Conservation (phyloP, 768 basidiomycete species). For the Leucocoprinus birnbaumii region DNA sequence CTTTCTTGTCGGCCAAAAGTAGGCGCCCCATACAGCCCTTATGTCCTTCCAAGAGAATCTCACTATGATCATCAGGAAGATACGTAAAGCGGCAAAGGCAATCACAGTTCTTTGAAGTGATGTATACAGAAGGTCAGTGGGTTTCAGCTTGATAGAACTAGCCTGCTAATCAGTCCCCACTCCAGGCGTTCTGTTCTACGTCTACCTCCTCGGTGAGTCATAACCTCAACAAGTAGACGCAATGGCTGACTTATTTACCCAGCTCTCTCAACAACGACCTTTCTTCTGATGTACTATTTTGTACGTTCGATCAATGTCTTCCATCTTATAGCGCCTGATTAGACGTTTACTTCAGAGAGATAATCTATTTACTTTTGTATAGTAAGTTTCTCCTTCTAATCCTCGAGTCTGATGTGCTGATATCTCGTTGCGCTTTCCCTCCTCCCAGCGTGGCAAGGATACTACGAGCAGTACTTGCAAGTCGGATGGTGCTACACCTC, state of each 20-base stretch:
- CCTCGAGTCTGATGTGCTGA: too few relatives aligned
- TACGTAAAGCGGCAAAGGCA: too few relatives aligned
- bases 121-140: not conserved
- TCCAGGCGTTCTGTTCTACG: not conserved
- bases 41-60: too few relatives aligned
- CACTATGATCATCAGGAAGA: too few relatives aligned
- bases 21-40: too few relatives aligned
- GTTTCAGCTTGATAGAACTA: not conserved
- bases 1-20: not conserved
- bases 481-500: not conserved
- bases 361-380: too few relatives aligned
- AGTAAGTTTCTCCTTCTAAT: too few relatives aligned
- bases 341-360: too few relatives aligned
- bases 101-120: not conserved
- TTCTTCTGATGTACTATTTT: not conserved
- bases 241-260: not conserved
- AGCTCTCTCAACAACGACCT: not conserved
- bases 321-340: too few relatives aligned
- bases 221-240: not conserved
- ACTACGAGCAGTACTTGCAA: not conserved
- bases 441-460: not conserved
- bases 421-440: too few relatives aligned
- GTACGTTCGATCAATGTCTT: not conserved
- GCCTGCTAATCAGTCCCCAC: not conserved
- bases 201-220: not conserved